Evolutionary conservation across 2,329 filamentous ascomycete genomes (phyloP).

Genomic region (Fusarium foetens): DNA sequence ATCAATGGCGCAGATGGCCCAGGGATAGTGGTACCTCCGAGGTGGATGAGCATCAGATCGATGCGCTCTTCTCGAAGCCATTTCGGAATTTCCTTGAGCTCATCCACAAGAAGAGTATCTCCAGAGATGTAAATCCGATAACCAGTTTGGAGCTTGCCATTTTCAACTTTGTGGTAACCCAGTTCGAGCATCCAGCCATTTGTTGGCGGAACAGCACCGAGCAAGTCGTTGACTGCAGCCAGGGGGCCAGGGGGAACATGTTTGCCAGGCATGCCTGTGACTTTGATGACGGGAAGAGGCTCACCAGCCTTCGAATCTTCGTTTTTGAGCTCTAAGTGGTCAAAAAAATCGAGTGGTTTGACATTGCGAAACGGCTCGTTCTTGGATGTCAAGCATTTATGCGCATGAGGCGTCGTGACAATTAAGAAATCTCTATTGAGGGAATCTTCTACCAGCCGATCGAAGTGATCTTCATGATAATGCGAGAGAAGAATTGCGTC

Average conservation of each 20-base stretch:
- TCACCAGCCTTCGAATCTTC: slow-evolving; percentile 38
- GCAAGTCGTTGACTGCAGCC: slow-evolving; percentile 52
- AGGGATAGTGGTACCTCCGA: slow-evolving; percentile 74
- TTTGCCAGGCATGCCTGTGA: slow-evolving; percentile 73
- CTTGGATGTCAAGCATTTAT: slow-evolving; percentile 58
- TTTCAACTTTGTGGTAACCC: slow-evolving; percentile 54
- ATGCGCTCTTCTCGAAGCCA: slow-evolving; percentile 64
- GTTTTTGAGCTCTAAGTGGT: slow-evolving; percentile 52
- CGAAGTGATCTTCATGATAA: slow-evolving; percentile 67
- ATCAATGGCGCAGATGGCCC: slow-evolving; percentile 66
- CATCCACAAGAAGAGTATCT: slow-evolving; percentile 66
- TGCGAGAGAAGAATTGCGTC: slow-evolving; percentile 71
- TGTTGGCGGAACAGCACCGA: slow-evolving; percentile 66
- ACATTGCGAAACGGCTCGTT: slow-evolving; percentile 65
- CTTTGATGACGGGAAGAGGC: slow-evolving; percentile 53
- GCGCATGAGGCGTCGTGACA: slow-evolving; percentile 71
- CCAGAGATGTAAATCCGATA: slow-evolving; percentile 74
- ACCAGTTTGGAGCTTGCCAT: slow-evolving; percentile 54
- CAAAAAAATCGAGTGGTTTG: slow-evolving; percentile 65
- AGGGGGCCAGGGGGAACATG: slow-evolving; percentile 61
- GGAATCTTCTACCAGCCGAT: slow-evolving; percentile 51
- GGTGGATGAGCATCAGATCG: slow-evolving; percentile 73
- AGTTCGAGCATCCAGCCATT: slow-evolving; percentile 76
- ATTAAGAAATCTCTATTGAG: slow-evolving; percentile 65
- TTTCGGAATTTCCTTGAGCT: slow-evolving; percentile 69